Evolutionary conservation across 176 grass and related monocot species (phyloP).

Genomic region (Saccharum spontaneum): DNA sequence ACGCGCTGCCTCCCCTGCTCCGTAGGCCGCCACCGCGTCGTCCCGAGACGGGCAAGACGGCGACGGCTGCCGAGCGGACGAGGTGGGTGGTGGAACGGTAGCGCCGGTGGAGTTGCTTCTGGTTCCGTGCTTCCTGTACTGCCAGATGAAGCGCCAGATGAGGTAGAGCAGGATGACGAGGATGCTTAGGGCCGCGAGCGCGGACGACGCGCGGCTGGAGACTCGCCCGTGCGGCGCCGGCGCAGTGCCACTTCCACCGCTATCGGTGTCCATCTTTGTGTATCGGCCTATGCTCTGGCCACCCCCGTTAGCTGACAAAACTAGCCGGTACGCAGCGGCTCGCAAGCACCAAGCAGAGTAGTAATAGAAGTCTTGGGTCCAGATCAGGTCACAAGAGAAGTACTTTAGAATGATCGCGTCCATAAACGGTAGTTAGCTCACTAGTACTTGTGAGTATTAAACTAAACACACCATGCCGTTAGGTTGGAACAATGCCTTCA

Average conservation of each 20-base stretch:
- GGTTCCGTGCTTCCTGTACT: not conserved
- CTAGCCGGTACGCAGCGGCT: not conserved
- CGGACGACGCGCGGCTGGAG: not conserved
- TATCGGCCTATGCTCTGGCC: not conserved
- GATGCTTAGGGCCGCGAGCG: constrained; percentile 26
- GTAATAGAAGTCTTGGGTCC: not conserved
- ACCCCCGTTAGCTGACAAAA: not conserved
- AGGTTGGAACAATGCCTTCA: not conserved
- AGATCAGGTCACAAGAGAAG: not conserved
- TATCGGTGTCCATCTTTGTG: not conserved
- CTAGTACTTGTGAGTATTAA: not conserved
- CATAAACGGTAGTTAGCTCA: not conserved
- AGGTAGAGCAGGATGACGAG: constrained; percentile 36
- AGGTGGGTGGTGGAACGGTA: not conserved
- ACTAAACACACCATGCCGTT: not conserved
- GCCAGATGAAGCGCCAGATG: constrained; percentile 31
- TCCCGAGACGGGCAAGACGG: not conserved
- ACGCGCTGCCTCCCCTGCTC: no score
- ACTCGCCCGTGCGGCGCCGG: not conserved
- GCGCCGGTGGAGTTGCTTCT: not conserved
- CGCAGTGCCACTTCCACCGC: not conserved
- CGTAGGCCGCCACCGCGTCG: no score
- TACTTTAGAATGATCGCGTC: not conserved
- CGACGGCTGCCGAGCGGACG: not conserved
- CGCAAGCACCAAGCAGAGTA: not conserved